These are phyloP conservation scores for Aspergillus tubingensis DNA, from an alignment of 2,329 filamentous ascomycete genomes.

Conservation along the genomic window DNA sequence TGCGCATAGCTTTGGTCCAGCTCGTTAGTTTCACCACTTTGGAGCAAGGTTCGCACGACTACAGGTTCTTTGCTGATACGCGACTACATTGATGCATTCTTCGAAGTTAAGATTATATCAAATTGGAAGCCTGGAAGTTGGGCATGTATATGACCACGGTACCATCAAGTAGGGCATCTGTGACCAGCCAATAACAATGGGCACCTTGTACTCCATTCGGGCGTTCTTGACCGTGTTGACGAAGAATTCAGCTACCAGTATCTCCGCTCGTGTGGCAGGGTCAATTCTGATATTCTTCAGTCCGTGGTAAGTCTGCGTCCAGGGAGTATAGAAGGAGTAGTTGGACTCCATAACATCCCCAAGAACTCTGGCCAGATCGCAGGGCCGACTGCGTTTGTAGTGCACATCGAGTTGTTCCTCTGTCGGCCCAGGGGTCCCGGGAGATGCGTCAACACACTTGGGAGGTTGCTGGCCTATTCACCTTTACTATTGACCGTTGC, in stretches of 20 bases:
- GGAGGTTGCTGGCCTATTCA: constrained; percentile 34
- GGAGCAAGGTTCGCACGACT: constrained; percentile 22
- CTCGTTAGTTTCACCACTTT: constrained; percentile 31
- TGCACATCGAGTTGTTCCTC: constrained; percentile 34
- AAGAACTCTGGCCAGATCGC: constrained; percentile 33
- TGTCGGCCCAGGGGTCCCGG: constrained; percentile 35
- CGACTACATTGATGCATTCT: constrained; percentile 42
- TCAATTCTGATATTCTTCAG: constrained; percentile 27
- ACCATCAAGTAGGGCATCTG: constrained; percentile 47
- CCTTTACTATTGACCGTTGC: constrained; percentile 44
- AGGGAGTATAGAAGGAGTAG: constrained; percentile 33
- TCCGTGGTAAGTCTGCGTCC: constrained; percentile 33
- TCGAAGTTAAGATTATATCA: constrained; percentile 39
- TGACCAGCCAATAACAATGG: constrained; percentile 45
- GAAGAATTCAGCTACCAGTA: constrained; percentile 50
- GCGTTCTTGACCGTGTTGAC: constrained; percentile 48
- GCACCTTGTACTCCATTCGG: constrained; percentile 39
- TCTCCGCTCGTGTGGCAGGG: constrained; percentile 34
- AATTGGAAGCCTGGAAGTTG: constrained; percentile 46
- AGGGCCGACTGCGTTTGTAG: constrained; percentile 40
- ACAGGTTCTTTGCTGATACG: constrained; percentile 42
- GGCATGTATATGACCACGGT: constrained; percentile 42
- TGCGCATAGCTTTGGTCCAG: constrained; percentile 39
- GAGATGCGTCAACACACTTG: constrained; percentile 33
- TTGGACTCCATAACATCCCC: constrained; percentile 27